Base-by-base conservation (phyloP, 768 basidiomycete genomes). In the Strobilomyces dryophilus region DNA sequence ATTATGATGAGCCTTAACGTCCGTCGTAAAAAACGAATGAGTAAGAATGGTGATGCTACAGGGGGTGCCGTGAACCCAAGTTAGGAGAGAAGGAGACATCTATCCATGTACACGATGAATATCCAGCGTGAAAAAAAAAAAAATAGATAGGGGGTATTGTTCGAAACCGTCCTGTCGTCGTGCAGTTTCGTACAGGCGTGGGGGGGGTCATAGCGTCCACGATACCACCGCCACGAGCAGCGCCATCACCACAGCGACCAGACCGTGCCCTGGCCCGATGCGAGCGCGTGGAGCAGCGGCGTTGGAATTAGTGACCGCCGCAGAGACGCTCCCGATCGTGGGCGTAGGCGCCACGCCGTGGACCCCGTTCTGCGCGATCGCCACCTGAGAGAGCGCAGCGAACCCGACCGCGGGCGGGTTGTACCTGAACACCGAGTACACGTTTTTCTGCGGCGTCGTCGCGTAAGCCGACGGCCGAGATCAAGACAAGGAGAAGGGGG, bases 361-460 rank as follows among this genome's bases (percentile, higher is more conserved):
- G 47, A 67, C 61, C 2, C 68, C 68, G 15, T 69, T 69, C 52
- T 53, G 21, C 14, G 67, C 61, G 26, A 64, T 27, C 0, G 68
- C 67, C 0, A 44, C 44, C 5, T 51, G 52, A 0, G 80, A 76
- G 34, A 80, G 72, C 3, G 62, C 61, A 4, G 81, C 81, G 50
- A 83, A 81, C 0, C 81, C 80, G 40, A 83, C 69, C 0, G 76
- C 67, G 1, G 81, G 61, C 0, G 81, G 81, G 34, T 67, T 68
- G 49, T 74, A 80, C 20, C 74, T 70, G 67, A 76, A 82, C 0
- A 83, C 79, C 0, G 79, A 75, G 61, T 83, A 82, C 2, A 80
- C 80, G 55, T 82, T 84, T 67, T 84, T 84, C 54, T 69, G 27
- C 21, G 17, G 27, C 3, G 26, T 3, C 2, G 37, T 14, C 4